Evolutionary conservation across 257 asterid genomes (phyloP).

Genomic region (Anisodus acutangulus): DNA sequence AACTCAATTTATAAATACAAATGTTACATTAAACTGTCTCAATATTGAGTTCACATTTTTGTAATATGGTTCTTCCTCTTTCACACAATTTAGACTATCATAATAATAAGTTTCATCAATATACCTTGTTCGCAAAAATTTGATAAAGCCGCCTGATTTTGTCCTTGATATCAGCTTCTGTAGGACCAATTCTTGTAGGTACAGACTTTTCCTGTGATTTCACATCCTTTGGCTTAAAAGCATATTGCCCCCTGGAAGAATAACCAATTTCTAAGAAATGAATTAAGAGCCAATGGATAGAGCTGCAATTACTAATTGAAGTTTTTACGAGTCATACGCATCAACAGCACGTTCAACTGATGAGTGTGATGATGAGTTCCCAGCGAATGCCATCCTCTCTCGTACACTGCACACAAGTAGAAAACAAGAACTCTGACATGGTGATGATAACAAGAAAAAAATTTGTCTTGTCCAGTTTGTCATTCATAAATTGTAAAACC

Average conservation of each 20-base stretch:
- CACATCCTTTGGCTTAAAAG: slow-evolving; percentile 84
- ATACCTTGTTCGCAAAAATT: slow-evolving; percentile 61
- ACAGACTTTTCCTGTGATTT: slow-evolving; percentile 43
- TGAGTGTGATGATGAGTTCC: slow-evolving; percentile 48
- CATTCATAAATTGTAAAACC: no score
- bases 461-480: background rate
- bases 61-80: no score
- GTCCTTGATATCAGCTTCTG: slow-evolving; percentile 66
- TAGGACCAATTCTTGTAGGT: slow-evolving; percentile 49
- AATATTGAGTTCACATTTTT: no score
- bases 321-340: slow-evolving; percentile 54
- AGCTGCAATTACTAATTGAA: background rate
- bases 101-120: background rate
- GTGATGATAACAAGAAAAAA: background rate
- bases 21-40: no score
- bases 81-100: background rate
- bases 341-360: slow-evolving; percentile 55
- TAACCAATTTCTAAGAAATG: slow-evolving; percentile 12
- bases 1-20: no score
- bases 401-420: slow-evolving; percentile 48
- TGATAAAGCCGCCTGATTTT: slow-evolving; percentile 61
- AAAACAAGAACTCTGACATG: background rate
- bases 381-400: slow-evolving; percentile 41
- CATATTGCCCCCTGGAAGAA: slow-evolving; percentile 61
- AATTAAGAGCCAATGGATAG: slow-evolving; percentile 18